Evolutionary conservation across 2,329 filamentous ascomycete genomes (phyloP), one percentile per base, ranked within the genome.

Genomic region (Pseudocercospora eumusae): DNA sequence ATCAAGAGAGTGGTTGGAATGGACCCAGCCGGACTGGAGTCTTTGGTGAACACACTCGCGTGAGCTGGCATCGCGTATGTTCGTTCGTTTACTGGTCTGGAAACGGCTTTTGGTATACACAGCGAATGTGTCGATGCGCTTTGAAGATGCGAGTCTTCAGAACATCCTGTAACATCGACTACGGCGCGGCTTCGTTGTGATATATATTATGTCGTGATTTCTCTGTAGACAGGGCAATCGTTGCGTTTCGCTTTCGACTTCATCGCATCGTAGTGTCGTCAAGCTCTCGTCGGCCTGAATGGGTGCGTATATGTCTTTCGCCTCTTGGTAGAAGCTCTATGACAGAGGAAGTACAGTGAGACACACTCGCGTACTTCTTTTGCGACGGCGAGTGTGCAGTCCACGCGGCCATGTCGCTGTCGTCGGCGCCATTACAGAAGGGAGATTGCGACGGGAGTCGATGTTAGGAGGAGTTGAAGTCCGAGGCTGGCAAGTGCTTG

Each of bases 1-100:
- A 45, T 73, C 47, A 71, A 70, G 65, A 68, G 70, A 61, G 68
- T 70, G 21, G 67, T 70, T 21, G 70, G 71, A 40, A 64, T 64
- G 61, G 63, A 66, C 44, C 61, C 57, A 21, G 60, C 61, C 21
- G 65, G 63, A 57, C 66, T 70, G 64, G 59, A 68, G 59, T 66
- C 66, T 55, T 60, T 71, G 50, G 64, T 58, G 57, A 59, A 65
- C 50, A 58, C 67, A 47, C 59, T 70, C 10, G 25, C 42, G 18
- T 62, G 47, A 52, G 21, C 21, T 52, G 25, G 25, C 25, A 52
- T 40, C 5, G n/a, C n/a, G 15, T 40, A 18, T 18, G 3, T 40
- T 40, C 36, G n/a, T 18, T n/a, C 4, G n/a, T 18, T n/a, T 8
- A 40, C 8, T 40, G 36, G 36, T 15, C 18, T 18, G n/a, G 36